phyloP scores from a whole-genome alignment of 441 rosid genomes.

The Geranium incanum region DNA sequence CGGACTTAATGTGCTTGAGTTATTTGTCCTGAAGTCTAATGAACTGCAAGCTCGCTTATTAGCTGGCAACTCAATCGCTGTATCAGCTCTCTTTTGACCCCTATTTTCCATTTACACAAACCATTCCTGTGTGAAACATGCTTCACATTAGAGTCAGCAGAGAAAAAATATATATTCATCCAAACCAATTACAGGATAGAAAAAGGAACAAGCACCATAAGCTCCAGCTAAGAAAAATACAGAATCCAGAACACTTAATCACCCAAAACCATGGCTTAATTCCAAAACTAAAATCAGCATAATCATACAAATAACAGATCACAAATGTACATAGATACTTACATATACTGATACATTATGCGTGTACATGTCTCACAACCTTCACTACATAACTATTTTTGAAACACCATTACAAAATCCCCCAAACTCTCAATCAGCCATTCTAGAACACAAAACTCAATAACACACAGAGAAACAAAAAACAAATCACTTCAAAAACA shows the following conservation, averaged over 20 bases:
- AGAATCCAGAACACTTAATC: background rate
- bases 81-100: constrained; percentile 83
- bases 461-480: background rate
- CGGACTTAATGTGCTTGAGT: constrained; percentile 64
- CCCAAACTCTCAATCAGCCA: background rate
- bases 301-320: background rate
- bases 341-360: too few relatives aligned
- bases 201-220: background rate
- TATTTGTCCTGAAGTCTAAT: constrained; percentile 68
- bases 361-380: background rate
- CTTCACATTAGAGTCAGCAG: background rate
- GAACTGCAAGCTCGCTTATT: constrained; percentile 93
- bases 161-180: too few relatives aligned
- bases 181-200: background rate
- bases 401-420: background rate
- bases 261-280: background rate
- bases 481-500: background rate
- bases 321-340: constrained; percentile 1
- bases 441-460: background rate
- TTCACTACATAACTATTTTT: background rate
- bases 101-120: constrained; percentile 53
- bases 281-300: constrained; percentile 3
- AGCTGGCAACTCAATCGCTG: constrained; percentile 71
- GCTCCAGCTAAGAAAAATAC: background rate
- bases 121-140: constrained; percentile 8